Evolutionary conservation across 2,329 filamentous ascomycete species (phyloP), one percentile per base, ranked within the genome.

Genomic region (Verticillium albo-atrum): DNA sequence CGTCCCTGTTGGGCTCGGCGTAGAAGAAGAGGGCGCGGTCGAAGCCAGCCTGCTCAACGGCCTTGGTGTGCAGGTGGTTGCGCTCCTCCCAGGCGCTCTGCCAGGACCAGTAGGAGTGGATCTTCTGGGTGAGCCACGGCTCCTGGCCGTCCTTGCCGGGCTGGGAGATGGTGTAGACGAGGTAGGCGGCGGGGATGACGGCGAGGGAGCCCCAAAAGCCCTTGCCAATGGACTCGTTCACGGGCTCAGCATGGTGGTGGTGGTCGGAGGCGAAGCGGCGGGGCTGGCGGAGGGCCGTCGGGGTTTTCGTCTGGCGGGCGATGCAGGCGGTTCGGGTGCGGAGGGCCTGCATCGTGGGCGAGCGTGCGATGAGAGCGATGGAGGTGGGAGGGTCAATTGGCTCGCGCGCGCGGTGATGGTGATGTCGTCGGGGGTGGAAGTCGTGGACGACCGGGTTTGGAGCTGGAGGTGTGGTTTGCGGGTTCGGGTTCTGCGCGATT

Each of bases 241-340:
- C 76, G 61, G 77, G 71, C 65, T 79, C 74, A 58, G 67, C 68
- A 62, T 76, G 67, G 65, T 79, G 75, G 61, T 72, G 76, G 67
- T 83, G 81, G 64, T 80, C 77, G 68, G 82, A 85, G 65, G 82
- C 82, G 70, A 85, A 85, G 61, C 75, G 75, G 68, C 82, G 79
- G 64, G 75, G 71, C 64, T 68, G 68, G 62, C 71, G 74, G 56
- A 69, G 65, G 34, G 62, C 60, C 42, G 70, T 7, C 71, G 70
- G 59, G 71, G 71, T 5, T 23, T 47, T 47, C 52, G 72, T 64
- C 62, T 70, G 73, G 61, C 76, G 74, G 61, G 72, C 76, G 63
- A 72, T 67, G 66, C 70, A 71, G 34, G 68, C 70, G 42, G 66
- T 69, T 64, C 71, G 69, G 62, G 72, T 71, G 68, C 74, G 68